Evolutionary conservation across 2,329 filamentous ascomycete genomes (phyloP), one percentile per base, ranked within the genome.

Genomic region (Claviceps capensis): DNA sequence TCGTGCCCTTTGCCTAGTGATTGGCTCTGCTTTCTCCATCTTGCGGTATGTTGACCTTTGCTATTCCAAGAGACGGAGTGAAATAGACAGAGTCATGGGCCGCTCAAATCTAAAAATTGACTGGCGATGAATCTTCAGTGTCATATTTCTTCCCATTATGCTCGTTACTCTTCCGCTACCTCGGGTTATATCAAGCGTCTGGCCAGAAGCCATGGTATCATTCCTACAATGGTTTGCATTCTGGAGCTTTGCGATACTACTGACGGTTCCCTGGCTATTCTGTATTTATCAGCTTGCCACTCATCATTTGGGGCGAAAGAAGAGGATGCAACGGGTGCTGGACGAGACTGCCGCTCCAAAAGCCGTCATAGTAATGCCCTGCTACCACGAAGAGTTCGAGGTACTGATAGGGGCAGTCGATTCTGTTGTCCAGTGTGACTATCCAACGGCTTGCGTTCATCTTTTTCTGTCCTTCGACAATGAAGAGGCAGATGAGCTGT

Each of bases 401-500:
- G 77, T 95, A 13, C 76, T 97, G 47, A 75, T 96, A 52, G 86
- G 85, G 47, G 93, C 91, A 4, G 77, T 96, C 59, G 83, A 96
- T 68, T 96, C 91, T 0, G 83, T 97, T 37, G 88, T 95, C 49
- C 86, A 91, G 60, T 94, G 88, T 68, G 91, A 96, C 60, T 97
- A 97, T 58, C 91, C 93, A 1, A 80, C 88, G 5, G 85, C 86
- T 1, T 96, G 91, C 66, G 85, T 96, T 53, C 93, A 97, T 65
- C 83, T 96, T 34, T 97, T 97, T 67, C 76, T 97, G 2, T 96
- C 90, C 0, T 97, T 96, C 62, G 93, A 97, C 60, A 91, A 90
- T 51, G 88, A 90, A 58, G 78, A 87, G 56, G 85, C 94, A 57
- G 88, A 95, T 60, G 88, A 95, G 62, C 72, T 95, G 0, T 97